Evolutionary conservation across 352 stramenopile species (phyloP), one percentile per base, ranked within the genome.

Genomic region (Globisporangium irregulare): DNA sequence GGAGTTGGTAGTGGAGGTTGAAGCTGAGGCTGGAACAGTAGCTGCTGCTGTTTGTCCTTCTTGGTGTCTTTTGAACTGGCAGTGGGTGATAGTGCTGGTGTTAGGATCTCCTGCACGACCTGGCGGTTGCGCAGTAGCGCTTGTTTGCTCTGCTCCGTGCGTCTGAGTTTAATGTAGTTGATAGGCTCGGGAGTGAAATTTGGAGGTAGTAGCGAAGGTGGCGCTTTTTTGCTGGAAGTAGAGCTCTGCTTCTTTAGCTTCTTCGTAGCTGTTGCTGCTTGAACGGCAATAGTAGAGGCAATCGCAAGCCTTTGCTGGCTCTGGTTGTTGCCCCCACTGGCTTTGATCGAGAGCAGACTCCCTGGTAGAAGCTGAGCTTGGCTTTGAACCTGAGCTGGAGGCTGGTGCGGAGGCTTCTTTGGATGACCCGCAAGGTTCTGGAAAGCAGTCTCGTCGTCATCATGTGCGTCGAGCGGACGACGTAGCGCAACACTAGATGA

Each of bases 81-180:
- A 25, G 56, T 25, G 14, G 32, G 32, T 15, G 56, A 50, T 25
- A 69, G 22, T 29, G 79, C 70, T 41, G 81, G 82, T 1, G 69
- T 43, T 18, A 91, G 66, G 53, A 92, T 87, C 57, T 91, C 82
- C 22, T 77, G 73, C 3, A 70, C 74, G 3, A 87, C 77, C 4
- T 77, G 64, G 43, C 81, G 82, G 51, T 87, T 91, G 15, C 82
- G 78, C 27, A 74, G 24, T 2, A 85, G 59, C 24, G 85, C 82
- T 3, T 69, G 70, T 27, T 72, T 78, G 68, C 82, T 91, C 18
- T 81, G 73, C 54, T 88, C 73, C 6, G 81, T 93, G 41, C 85
- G 79, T 10, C 85, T 80, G 12, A 90, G 68, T 15, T 76, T 78
- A 14, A 93, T 61, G 75, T 91, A 93, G 67, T 91, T 79, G 68